These are phyloP conservation scores for Rhododendron mucronatum DNA, from an alignment of 148 eudicot species.

Conservation along the genomic window DNA sequence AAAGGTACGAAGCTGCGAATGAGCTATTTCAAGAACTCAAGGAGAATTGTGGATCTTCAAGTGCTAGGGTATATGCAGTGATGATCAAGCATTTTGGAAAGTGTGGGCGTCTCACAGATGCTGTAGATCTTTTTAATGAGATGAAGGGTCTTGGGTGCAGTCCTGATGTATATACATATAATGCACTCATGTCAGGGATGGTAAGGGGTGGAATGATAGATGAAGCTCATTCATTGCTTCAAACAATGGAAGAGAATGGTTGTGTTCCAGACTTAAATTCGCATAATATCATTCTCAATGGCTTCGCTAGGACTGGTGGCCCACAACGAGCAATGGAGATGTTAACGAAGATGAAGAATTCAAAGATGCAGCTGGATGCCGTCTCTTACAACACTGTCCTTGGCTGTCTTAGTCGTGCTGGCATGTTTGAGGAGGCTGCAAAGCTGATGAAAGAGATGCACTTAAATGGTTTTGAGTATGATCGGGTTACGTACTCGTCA, in stretches of 20 bases:
- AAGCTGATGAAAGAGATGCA: constrained; percentile 88
- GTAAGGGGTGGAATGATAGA: constrained; percentile 74
- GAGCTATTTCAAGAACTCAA: constrained; percentile 88
- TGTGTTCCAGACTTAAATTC: constrained; percentile 80
- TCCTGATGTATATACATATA: constrained; percentile 79
- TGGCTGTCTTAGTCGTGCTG: constrained; percentile 88
- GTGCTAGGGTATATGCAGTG: constrained; percentile 87
- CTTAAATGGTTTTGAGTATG: constrained; percentile 66
- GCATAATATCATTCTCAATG: constrained; percentile 75
- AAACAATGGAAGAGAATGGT: constrained; percentile 71
- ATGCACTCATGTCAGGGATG: constrained; percentile 94
- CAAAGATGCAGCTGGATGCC: constrained; percentile 61
- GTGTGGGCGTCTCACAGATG: constrained; percentile 63
- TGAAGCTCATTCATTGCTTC: constrained; percentile 68
- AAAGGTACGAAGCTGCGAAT: constrained; percentile 86
- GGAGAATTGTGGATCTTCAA: constrained; percentile 84
- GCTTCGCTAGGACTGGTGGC: constrained; percentile 71
- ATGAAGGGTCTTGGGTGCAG: constrained; percentile 70
- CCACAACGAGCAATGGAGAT: constrained; percentile 67
- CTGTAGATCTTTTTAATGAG: constrained; percentile 74
- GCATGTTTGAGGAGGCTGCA: constrained; percentile 97
- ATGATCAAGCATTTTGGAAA: constrained; percentile 96
- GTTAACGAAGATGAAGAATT: constrained; percentile 69
- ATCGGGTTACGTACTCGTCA: constrained; percentile 80
- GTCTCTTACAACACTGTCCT: constrained; percentile 90